Percentiles rank a stretch among this genome's conserved stretches.
Conservation (phyloP, 441 rosid genomes). For the Hypseocharis bilobata region DNA sequence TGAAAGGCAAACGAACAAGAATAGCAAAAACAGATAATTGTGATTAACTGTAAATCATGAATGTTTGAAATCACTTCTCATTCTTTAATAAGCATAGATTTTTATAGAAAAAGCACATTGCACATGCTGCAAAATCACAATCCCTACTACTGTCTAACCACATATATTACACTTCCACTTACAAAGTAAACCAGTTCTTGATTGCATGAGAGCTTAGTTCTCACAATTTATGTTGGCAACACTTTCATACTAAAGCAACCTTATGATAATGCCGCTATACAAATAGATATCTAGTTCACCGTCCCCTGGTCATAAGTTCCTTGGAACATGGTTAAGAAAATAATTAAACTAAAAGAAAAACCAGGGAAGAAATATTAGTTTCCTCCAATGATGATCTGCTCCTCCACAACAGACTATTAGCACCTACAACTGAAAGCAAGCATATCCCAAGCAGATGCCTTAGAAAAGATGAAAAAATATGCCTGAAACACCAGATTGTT, state of each 20-base stretch:
- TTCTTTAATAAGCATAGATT: not conserved
- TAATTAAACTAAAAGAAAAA: no score
- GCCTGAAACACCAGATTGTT: not conserved
- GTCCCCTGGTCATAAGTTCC: not conserved
- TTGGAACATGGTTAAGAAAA: not conserved
- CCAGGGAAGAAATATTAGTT: not conserved
- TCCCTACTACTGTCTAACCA: no score
- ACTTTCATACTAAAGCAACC: not conserved
- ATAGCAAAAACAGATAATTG: not conserved
- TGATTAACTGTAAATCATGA: not conserved
- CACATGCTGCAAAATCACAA: no score
- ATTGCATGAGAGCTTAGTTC: not conserved
- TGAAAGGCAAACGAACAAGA: not conserved
- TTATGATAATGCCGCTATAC: not conserved
- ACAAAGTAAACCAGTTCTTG: not conserved
- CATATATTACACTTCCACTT: no score
- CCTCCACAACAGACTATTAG: not conserved
- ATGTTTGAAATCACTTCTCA: not conserved
- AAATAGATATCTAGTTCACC: not conserved
- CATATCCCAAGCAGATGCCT: not conserved
- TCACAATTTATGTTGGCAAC: not conserved
- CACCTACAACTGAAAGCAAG: not conserved
- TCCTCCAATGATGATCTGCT: not conserved
- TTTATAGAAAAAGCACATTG: no score
- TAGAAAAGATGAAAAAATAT: not conserved